Evolutionary conservation across 345 rosid species (phyloP), one percentile per base, ranked within the genome.

Genomic region (Acer yangbiense): DNA sequence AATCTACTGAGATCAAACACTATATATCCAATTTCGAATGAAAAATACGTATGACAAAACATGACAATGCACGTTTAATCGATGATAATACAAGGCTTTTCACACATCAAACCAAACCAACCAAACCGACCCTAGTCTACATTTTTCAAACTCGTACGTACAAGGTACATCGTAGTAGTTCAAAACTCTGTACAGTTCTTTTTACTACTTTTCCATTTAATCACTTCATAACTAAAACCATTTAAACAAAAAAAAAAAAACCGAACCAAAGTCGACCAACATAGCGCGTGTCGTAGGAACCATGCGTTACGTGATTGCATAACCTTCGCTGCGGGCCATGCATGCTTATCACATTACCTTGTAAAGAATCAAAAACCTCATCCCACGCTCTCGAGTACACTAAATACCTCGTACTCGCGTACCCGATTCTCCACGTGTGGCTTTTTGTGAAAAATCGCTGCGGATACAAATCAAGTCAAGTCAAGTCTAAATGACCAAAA

Each of bases 251-350:
- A 35, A 55, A 68, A 25, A 12, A 6, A 65, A 46, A 63, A 46
- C 17, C 44, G 9, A 4, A 52, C 57, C 18, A n/a, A 58, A 60
- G 18, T 13, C 18, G n/a, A 8, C 12, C 14, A 46, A 10, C 12
- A 41, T 32, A 58, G 82, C 70, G 82, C 78, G 78, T 50, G 78
- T 27, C 18, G 13, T 61, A 16, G 9, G 29, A 62, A 48, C 27
- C 29, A 70, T 69, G 80, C 52, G 72, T 68, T 79, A 79, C 85
- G 82, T 82, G 82, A 62, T 71, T 79, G 80, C 85, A 82, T 67
- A 77, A 71, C 72, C 46, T 6, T 62, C 63, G 77, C 74, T 46
- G 77, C 68, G 77, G 85, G 85, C 71, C 82, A 71, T 58, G 85
- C 85, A 79, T 76, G 75, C 68, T 65, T 70, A 66, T 48, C 68